Conservation (phyloP, 1,139 yeast species). For the Scheffersomyces stambukii region DNA sequence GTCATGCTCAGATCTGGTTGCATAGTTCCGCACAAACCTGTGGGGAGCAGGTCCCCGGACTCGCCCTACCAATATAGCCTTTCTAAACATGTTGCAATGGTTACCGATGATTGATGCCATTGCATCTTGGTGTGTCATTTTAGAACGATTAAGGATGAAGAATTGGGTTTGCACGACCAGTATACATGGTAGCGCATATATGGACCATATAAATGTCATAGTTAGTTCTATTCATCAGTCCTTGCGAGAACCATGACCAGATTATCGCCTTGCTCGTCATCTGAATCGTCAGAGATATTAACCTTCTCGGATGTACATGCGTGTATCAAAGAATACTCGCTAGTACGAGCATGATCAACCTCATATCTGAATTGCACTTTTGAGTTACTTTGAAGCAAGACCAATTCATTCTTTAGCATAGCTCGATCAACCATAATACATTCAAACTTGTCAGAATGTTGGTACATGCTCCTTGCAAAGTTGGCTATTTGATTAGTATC, state of each 20-base stretch:
- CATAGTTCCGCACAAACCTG: conserved; percentile 12
- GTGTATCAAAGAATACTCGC: conserved; percentile 5
- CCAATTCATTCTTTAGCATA: conserved; percentile 3
- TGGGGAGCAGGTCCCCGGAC: too few relatives aligned
- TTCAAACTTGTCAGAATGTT: conserved; percentile 1
- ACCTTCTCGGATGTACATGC: conserved; percentile 1
- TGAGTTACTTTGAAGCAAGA: conserved; percentile 3
- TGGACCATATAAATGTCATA: too few relatives aligned
- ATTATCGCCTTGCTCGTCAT: conserved; percentile 1
- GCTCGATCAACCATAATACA: conserved; percentile 4
- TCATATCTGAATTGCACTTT: conserved; percentile 1
- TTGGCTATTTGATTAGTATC: conserved; percentile 3
- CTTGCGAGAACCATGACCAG: too few relatives aligned
- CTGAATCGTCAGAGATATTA: conserved; percentile 3
- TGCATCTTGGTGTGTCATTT: too few relatives aligned
- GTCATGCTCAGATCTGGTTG: conserved; percentile 28
- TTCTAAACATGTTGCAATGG: too few relatives aligned
- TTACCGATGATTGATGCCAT: too few relatives aligned
- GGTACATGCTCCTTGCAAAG: conserved; percentile 3
- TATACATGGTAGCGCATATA: too few relatives aligned
- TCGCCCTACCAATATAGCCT: too few relatives aligned
- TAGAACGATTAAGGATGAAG: too few relatives aligned
- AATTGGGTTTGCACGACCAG: too few relatives aligned
- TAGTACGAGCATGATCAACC: neutral
- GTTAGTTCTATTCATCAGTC: too few relatives aligned